A percentile compares a stretch with the other conserved stretches of the same genome.
phyloP scores from a whole-genome alignment of 2,329 filamentous ascomycete genomes.

The Orbilia oligospora region DNA sequence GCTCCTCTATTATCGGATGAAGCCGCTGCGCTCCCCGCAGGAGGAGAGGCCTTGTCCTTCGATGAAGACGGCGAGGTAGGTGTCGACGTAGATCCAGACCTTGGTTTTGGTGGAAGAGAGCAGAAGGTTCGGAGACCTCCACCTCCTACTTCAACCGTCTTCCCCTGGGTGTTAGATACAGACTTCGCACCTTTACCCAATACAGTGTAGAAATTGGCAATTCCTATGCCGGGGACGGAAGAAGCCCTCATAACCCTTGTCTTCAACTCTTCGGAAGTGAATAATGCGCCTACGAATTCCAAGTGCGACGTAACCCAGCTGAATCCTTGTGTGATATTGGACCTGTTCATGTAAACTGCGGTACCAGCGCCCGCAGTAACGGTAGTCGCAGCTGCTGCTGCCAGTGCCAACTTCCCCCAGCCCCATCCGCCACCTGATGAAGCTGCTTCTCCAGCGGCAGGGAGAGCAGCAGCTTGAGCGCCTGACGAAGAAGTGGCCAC shows the following conservation, averaged over 20 bases:
- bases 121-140: conserved; percentile 88
- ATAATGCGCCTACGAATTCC: conserved; percentile 91
- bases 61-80: conserved; percentile 19
- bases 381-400: conserved; percentile 83
- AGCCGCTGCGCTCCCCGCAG: conserved; percentile 10
- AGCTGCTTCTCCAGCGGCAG: conserved; percentile 65
- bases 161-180: conserved; percentile 69
- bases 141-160: conserved; percentile 72
- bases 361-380: conserved; percentile 85
- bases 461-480: conserved; percentile 69
- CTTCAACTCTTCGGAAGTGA: conserved; percentile 84
- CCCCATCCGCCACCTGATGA: conserved; percentile 74
- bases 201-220: conserved; percentile 87
- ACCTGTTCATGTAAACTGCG: conserved; percentile 87
- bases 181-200: conserved; percentile 78
- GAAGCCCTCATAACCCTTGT: conserved; percentile 78
- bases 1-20: conserved; percentile 60
- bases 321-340: conserved; percentile 82
- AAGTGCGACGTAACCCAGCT: conserved; percentile 90
- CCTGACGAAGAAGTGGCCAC: conserved; percentile 67
- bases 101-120: conserved; percentile 77
- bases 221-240: conserved; percentile 78
- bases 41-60: background rate
- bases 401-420: conserved; percentile 84
- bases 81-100: conserved; percentile 17